These are phyloP conservation scores for Cercis canadensis DNA, from an alignment of 306 rosid species.

Conservation along the genomic window DNA sequence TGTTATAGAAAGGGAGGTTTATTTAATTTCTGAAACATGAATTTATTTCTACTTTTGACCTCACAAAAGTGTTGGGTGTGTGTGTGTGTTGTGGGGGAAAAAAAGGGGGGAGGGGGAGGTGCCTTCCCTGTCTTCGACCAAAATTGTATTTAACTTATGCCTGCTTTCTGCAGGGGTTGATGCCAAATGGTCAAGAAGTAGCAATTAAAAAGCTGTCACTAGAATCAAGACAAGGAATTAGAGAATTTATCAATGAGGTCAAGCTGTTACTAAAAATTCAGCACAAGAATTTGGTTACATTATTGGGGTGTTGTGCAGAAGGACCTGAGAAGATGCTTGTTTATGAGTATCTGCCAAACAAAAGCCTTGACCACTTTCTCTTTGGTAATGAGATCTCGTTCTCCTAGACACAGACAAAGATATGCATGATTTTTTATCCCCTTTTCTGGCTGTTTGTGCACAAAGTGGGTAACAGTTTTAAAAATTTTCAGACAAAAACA, in stretches of 20 bases:
- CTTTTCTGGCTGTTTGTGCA: slow-evolving; percentile 24
- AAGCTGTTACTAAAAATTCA: slow-evolving; percentile 73
- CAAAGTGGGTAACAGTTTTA: slow-evolving; percentile 18
- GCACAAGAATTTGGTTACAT: slow-evolving; percentile 78
- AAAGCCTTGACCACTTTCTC: slow-evolving; percentile 81
- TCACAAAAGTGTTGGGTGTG: not conserved
- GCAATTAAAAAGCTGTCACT: slow-evolving; percentile 86
- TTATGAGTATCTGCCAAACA: slow-evolving; percentile 85
- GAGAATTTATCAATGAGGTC: slow-evolving; percentile 87
- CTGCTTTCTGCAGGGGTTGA: slow-evolving; percentile 64
- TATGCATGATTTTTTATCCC: not conserved
- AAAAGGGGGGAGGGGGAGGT: too few species aligned
- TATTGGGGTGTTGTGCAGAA: slow-evolving; percentile 85
- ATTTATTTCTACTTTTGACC: not conserved
- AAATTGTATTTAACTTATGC: slow-evolving; percentile 22
- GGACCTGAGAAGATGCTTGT: slow-evolving; percentile 97
- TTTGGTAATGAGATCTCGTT: slow-evolving; percentile 55
- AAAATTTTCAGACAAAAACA: slow-evolving; percentile 65
- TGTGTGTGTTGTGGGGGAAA: not conserved
- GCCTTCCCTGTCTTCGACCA: not conserved
- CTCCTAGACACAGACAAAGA: not conserved
- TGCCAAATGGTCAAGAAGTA: slow-evolving; percentile 90
- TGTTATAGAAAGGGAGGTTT: not conserved
- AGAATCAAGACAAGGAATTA: slow-evolving; percentile 80
- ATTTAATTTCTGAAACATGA: not conserved